Percentiles rank a stretch among this genome's conserved stretches.
Conservation (phyloP, 2,329 filamentous ascomycete species). For the Epichloe scottii region DNA sequence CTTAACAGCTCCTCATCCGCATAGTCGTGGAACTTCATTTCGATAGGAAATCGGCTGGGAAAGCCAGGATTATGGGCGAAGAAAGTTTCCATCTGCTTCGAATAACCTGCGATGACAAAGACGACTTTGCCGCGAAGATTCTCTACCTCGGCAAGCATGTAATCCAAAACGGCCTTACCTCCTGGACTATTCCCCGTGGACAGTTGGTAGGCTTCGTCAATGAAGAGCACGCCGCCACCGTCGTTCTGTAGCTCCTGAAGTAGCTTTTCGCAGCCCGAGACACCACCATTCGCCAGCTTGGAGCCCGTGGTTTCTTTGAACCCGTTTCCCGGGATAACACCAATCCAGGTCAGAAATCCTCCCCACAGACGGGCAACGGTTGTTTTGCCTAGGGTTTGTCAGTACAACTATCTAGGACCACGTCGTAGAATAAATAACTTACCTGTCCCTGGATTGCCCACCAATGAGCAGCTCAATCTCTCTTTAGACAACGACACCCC, state of each 20-base stretch:
- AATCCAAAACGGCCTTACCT: conserved; percentile 55
- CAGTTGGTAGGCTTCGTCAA: conserved; percentile 71
- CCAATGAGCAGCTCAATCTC: conserved; percentile 47
- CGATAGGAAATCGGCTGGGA: conserved; percentile 53
- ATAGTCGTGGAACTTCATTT: conserved; percentile 59
- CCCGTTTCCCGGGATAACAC: conserved; percentile 44
- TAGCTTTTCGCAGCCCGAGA: conserved; percentile 42
- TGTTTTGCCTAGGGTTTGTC: conserved; percentile 40
- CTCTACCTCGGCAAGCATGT: conserved; percentile 59
- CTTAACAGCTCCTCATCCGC: conserved; percentile 47
- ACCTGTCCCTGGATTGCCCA: conserved; percentile 69
- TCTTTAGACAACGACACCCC: conserved; percentile 40
- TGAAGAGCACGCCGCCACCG: conserved; percentile 59
- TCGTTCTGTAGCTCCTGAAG: conserved; percentile 34
- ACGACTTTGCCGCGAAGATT: conserved; percentile 57
- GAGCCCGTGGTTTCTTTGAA: conserved; percentile 61
- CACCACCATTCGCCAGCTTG: conserved; percentile 48
- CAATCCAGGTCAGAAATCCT: conserved; percentile 48
- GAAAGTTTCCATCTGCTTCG: conserved; percentile 63
- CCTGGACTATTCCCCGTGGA: conserved; percentile 42
- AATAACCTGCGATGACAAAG: conserved; percentile 63
- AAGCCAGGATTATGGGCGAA: conserved; percentile 64
- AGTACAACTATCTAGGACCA: no score
- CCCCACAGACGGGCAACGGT: conserved; percentile 62
- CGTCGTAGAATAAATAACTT: conserved; percentile 9